Evolutionary conservation across 2,329 filamentous ascomycete genomes (phyloP), one percentile per base, ranked within the genome.

Genomic region (Zymoseptoria tritici): DNA sequence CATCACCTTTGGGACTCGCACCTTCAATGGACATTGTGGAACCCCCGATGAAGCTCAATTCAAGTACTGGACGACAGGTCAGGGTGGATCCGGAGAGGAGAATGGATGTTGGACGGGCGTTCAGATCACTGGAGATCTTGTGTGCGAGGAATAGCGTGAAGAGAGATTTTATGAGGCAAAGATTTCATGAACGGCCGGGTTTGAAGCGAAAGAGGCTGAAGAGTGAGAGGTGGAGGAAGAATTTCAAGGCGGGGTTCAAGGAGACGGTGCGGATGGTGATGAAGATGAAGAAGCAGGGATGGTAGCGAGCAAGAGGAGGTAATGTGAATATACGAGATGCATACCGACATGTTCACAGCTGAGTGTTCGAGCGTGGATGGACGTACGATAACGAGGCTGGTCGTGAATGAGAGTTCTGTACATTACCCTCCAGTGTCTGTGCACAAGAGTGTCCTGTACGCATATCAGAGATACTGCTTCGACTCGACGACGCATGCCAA

Each of bases 201-300:
- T 69, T 90, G 69, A 91, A 89, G 82, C 81, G 86, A 74, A 95
- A 94, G 84, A 82, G 90, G 68, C 75, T 91, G 66, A 79, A 78
- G 73, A 85, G 83, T 61, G 79, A 87, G 78, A 80, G 89, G 62
- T 91, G 88, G 87, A 81, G 83, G 72, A 76, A 66, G 64, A 82
- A 84, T 61, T 94, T 93, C 75, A 85, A 83, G 79, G 72, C 73
- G 31, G 87, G 85, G 3, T 92, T 94, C 75, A 80, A 78, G 72
- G 81, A 81, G 4, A 83, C 85, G 9, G 82, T 90, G 7, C 72
- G 68, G 49, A 79, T 89, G 65, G 89, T 91, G 5, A 78, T 82
- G 70, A 82, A 89, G 72, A 79, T 95, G 76, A 87, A 83, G 67
- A 83, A 79, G 71, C 89, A 94, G 76, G 90, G 90, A 2, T 94